Evolutionary conservation across 176 grass and related monocot genomes (phyloP).

Genomic region (Chloris gayana): DNA sequence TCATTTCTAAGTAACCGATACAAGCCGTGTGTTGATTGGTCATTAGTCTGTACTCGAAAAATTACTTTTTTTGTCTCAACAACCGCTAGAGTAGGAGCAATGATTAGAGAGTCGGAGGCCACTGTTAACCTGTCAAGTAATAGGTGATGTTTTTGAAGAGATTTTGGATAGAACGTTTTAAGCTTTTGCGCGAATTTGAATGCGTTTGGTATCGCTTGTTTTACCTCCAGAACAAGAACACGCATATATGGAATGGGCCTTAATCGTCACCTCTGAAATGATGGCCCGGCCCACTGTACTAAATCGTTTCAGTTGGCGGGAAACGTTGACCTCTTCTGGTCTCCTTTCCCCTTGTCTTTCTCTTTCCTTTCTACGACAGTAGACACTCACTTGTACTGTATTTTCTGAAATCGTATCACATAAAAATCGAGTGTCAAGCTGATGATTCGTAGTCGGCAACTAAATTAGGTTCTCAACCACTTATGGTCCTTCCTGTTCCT

Average conservation of each 20-base stretch:
- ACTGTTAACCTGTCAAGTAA: background rate
- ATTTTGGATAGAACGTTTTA: background rate
- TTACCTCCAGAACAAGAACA: no score
- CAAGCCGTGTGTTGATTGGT: background rate
- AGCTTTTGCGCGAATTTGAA: background rate
- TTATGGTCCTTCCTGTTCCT: no score
- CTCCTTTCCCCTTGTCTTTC: no score
- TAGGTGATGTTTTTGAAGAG: background rate
- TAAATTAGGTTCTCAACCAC: background rate
- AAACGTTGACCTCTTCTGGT: no score
- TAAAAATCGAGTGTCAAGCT: background rate
- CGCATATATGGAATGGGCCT: no score
- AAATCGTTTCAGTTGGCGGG: no score
- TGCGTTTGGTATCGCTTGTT: background rate
- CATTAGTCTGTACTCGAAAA: background rate
- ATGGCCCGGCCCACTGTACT: no score
- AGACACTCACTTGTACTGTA: background rate
- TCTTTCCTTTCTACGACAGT: no score
- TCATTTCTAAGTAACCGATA: background rate
- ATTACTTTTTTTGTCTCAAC: background rate
- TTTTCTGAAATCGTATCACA: background rate
- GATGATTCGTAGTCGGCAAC: background rate
- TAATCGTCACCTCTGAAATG: no score
- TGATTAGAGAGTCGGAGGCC: constrained; percentile 4
- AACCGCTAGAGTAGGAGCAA: background rate